Evolutionary conservation across 352 stramenopile genomes (phyloP).

Genomic region (Sclerospora graminicola): DNA sequence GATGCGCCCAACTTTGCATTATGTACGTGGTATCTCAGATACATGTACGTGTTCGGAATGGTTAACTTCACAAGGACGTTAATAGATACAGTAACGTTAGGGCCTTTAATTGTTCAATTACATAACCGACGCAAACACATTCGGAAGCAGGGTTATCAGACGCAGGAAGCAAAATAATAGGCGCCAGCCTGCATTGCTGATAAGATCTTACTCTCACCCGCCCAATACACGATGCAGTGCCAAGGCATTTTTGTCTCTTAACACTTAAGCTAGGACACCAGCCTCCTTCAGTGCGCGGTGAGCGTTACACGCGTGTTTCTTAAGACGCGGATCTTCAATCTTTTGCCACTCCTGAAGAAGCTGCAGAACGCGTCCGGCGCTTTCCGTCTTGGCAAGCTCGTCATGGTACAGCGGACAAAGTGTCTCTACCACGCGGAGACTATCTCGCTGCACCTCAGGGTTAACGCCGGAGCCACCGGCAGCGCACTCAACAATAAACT

Average conservation of each 20-base stretch:
- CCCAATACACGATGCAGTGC: conserved; percentile 3
- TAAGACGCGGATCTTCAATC: conserved; percentile 74
- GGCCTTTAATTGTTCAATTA: no score
- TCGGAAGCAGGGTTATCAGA: no score
- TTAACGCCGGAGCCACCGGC: conserved; percentile 47
- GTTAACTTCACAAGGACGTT: no score
- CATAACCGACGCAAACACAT: no score
- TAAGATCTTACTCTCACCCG: conserved; percentile 6
- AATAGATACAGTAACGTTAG: no score
- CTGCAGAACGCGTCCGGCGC: conserved; percentile 41
- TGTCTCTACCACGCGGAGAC: conserved; percentile 80
- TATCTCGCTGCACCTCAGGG: conserved; percentile 72
- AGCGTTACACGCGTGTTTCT: conserved; percentile 79
- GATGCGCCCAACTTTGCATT: no score
- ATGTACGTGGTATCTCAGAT: no score
- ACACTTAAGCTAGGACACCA: conserved; percentile 62
- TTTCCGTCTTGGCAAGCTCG: conserved; percentile 60
- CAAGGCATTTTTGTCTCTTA: no score
- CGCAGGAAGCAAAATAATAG: no score
- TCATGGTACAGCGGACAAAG: conserved; percentile 76
- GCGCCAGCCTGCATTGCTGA: background rate
- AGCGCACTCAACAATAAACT: conserved; percentile 75
- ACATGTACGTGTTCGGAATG: no score
- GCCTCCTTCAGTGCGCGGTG: conserved; percentile 68
- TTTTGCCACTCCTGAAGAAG: conserved; percentile 73